Conservation (phyloP, 2,329 filamentous ascomycete genomes). For the Ophiostoma perfectum region DNA sequence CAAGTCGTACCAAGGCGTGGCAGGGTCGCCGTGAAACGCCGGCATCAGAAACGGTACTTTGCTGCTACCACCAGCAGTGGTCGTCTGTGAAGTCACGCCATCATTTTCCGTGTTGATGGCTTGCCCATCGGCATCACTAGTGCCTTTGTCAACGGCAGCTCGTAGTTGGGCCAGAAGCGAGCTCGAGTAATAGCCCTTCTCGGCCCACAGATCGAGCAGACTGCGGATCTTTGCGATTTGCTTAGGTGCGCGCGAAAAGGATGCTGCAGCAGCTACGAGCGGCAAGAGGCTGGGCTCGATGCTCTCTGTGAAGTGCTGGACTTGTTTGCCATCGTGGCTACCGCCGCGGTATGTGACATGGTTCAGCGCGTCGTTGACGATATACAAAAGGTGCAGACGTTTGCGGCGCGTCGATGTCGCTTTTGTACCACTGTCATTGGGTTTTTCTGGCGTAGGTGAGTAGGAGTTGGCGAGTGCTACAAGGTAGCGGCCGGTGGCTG, state of each 20-base stretch:
- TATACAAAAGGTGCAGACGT: conserved; percentile 69
- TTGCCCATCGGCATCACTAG: neutral
- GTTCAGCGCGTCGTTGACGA: conserved; percentile 73
- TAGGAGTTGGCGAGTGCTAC: conserved; percentile 61
- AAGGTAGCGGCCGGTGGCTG: conserved; percentile 70
- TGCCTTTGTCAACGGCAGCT: conserved; percentile 44
- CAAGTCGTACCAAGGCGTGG: conserved; percentile 72
- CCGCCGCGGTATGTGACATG: conserved; percentile 67
- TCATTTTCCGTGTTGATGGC: conserved; percentile 19
- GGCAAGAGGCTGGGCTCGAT: conserved; percentile 56
- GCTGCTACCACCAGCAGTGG: neutral
- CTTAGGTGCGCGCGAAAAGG: conserved; percentile 57
- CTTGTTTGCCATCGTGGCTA: conserved; percentile 40
- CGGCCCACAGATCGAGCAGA: conserved; percentile 66
- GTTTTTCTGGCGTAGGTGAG: conserved; percentile 28
- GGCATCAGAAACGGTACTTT: conserved; percentile 65
- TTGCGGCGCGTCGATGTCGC: conserved; percentile 52
- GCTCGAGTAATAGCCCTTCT: conserved; percentile 54
- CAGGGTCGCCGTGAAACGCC: conserved; percentile 67
- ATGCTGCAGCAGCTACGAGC: conserved; percentile 55
- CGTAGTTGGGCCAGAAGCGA: conserved; percentile 54
- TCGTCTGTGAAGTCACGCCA: conserved; percentile 29
- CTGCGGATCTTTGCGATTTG: conserved; percentile 59
- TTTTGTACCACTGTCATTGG: conserved; percentile 16
- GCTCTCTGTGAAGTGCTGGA: conserved; percentile 48